phyloP scores from a whole-genome alignment of 148 eudicot species.

The Silene uniflora region DNA sequence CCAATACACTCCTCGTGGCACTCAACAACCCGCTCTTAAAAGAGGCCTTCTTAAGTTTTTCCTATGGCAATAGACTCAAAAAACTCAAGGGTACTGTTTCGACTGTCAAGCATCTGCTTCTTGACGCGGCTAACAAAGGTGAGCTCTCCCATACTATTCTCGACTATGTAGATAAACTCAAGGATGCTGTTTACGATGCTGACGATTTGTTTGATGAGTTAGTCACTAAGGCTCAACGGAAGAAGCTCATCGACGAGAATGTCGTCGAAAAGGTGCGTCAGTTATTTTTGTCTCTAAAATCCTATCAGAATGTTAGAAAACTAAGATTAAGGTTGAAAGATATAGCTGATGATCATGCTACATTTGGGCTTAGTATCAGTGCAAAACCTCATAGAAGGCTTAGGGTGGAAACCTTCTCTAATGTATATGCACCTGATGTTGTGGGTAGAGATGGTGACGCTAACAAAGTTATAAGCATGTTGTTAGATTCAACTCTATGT shows the following conservation, averaged over 20 bases:
- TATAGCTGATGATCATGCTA: background rate
- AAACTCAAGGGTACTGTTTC: background rate
- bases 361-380: conserved; percentile 11
- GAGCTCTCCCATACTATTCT: background rate
- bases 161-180: background rate
- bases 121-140: background rate
- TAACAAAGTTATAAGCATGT: background rate
- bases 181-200: conserved; percentile 18
- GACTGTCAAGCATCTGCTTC: background rate
- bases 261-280: conserved; percentile 17
- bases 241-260: background rate
- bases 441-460: conserved; percentile 26
- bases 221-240: conserved; percentile 1
- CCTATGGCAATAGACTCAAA: background rate
- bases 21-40: background rate
- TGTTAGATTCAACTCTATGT: conserved; percentile 5
- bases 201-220: conserved; percentile 29
- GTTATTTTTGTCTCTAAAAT: conserved; percentile 5
- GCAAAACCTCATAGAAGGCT: background rate
- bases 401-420: conserved; percentile 12
- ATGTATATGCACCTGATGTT: conserved; percentile 7
- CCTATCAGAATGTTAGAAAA: background rate
- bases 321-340: conserved; percentile 6
- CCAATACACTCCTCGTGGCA: background rate
- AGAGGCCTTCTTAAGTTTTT: background rate